These are phyloP conservation scores for Blepharisma undulans DNA, from an alignment of 169 alveolate species.

Conservation along the genomic window DNA sequence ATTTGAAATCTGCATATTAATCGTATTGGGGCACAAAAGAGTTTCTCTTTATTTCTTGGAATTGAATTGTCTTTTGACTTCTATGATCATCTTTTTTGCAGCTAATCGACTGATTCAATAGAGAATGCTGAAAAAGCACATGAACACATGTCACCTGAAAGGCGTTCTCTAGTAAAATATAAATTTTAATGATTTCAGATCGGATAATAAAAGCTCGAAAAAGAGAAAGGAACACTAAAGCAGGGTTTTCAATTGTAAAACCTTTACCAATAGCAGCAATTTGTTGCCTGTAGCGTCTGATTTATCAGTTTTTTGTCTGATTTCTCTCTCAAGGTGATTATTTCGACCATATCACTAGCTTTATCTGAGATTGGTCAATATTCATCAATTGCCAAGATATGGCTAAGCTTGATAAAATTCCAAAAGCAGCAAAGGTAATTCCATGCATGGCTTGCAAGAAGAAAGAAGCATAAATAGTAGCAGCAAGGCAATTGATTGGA, in stretches of 20 bases:
- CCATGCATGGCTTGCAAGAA: conserved; percentile 84
- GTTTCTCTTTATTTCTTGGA: conserved; percentile 53
- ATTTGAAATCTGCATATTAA: conserved; percentile 81
- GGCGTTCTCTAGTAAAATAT: conserved; percentile 79
- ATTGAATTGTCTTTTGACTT: conserved; percentile 84
- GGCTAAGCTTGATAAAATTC: conserved; percentile 89
- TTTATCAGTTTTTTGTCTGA: conserved; percentile 86
- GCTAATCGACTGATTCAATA: conserved; percentile 90
- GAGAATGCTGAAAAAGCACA: conserved; percentile 89
- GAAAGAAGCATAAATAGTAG: conserved; percentile 77
- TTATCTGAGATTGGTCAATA: conserved; percentile 92
- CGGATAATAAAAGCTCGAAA: conserved; percentile 88
- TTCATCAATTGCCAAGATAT: conserved; percentile 88
- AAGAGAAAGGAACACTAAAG: conserved; percentile 89
- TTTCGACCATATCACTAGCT: conserved; percentile 94
- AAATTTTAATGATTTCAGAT: conserved; percentile 67
- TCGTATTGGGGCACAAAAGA: conserved; percentile 82
- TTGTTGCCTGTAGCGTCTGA: conserved; percentile 92
- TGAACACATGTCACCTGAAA: conserved; percentile 91
- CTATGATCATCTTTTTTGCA: conserved; percentile 85
- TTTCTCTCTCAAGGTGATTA: conserved; percentile 84
- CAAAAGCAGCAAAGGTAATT: conserved; percentile 89
- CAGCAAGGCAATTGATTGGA: conserved; percentile 80
- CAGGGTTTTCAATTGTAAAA: conserved; percentile 92
- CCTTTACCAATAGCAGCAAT: conserved; percentile 94